A percentile compares a stretch with the other conserved stretches of the same genome.
phyloP scores from a whole-genome alignment of 2,329 filamentous ascomycete species.

The Venturia asperata region DNA sequence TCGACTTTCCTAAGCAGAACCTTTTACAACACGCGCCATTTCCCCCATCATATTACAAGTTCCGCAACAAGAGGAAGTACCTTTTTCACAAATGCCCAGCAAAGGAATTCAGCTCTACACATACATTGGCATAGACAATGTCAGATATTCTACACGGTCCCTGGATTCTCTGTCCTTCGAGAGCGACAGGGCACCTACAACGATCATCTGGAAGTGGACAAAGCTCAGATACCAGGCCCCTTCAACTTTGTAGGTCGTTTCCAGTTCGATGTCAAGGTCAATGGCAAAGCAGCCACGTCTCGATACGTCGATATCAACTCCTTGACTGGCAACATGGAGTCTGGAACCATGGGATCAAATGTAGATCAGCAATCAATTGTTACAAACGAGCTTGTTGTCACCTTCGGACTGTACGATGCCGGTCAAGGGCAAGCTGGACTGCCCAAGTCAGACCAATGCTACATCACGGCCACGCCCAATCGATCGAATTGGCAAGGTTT shows the following conservation, averaged over 20 bases:
- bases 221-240: constrained; percentile 34
- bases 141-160: constrained; percentile 4
- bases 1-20: not conserved
- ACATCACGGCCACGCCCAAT: too few species aligned
- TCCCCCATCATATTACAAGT: too few species aligned
- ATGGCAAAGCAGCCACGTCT: constrained; percentile 36
- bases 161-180: not conserved
- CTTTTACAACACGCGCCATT: too few species aligned
- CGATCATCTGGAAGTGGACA: constrained; percentile 41
- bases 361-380: too few species aligned
- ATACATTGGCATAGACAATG: constrained; percentile 27
- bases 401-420: too few species aligned
- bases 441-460: constrained; percentile 38
- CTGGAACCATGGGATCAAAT: too few species aligned
- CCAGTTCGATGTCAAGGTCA: constrained; percentile 36
- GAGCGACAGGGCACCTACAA: not conserved
- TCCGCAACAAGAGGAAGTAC: too few species aligned
- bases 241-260: constrained; percentile 43
- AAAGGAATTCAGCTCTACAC: constrained; percentile 31
- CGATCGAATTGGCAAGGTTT: too few species aligned
- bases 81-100: constrained; percentile 28
- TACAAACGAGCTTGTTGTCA: too few species aligned
- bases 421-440: constrained; percentile 39
- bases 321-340: constrained; percentile 38
- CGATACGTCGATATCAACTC: constrained; percentile 43